Evolutionary conservation across 371 early-diverging fungal species (phyloP).

Genomic region (Circinella umbellata): DNA sequence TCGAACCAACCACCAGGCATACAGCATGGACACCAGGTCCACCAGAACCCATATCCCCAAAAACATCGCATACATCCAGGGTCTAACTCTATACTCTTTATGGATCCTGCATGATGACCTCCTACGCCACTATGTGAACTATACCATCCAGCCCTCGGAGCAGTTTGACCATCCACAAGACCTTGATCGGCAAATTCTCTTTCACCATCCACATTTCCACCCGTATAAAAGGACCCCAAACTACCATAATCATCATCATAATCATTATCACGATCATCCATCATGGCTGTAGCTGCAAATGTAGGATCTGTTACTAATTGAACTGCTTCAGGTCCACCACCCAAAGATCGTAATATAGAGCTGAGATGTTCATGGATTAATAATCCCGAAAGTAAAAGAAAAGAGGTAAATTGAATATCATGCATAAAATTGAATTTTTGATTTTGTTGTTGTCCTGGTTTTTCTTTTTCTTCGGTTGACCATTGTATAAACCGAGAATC

Average conservation of each 20-base stretch:
- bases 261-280: neutral
- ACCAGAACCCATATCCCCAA: slow-evolving; percentile 49
- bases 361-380: slow-evolving; percentile 33
- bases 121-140: slow-evolving; percentile 1
- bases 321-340: slow-evolving; percentile 36
- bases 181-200: slow-evolving; percentile 34
- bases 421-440: slow-evolving; percentile 15
- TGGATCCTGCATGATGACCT: slow-evolving; percentile 23
- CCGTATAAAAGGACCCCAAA: slow-evolving; percentile 16
- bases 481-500: slow-evolving; percentile 9
- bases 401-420: slow-evolving; percentile 18
- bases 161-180: slow-evolving; percentile 26
- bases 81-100: slow-evolving; percentile 49
- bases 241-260: slow-evolving; percentile 30
- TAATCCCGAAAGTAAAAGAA: slow-evolving; percentile 36
- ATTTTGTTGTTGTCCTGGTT: slow-evolving; percentile 2
- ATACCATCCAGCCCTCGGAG: slow-evolving; percentile 4
- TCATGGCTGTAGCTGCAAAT: slow-evolving; percentile 14
- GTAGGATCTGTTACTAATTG: slow-evolving; percentile 23
- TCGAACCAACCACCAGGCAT: slow-evolving; percentile 58
- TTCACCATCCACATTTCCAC: neutral
- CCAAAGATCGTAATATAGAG: slow-evolving; percentile 30
- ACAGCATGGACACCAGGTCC: slow-evolving; percentile 52
- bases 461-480: slow-evolving; percentile 5
- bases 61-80: slow-evolving; percentile 46